phyloP scores from a whole-genome alignment of 23 red algal species.

The Gracilaria caudata region DNA sequence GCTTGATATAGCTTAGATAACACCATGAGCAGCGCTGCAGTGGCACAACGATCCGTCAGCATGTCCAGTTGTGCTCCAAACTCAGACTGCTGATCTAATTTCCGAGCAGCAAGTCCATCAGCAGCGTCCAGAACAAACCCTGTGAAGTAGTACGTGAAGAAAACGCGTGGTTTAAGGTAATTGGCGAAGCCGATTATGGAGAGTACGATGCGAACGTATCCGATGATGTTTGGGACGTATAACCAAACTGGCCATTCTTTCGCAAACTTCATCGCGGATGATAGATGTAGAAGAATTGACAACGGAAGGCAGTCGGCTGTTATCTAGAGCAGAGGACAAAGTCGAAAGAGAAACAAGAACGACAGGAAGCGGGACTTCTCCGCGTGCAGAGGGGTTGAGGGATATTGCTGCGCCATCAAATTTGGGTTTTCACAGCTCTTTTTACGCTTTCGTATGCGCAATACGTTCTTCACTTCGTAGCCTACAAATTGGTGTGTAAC shows the following conservation, averaged over 20 bases:
- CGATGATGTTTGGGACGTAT: constrained; percentile 89
- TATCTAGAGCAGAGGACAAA: too few species aligned
- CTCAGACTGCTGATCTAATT: constrained; percentile 69
- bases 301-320: too few species aligned
- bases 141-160: constrained; percentile 69
- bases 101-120: constrained; percentile 88
- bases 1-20: constrained; percentile 39
- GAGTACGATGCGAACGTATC: constrained; percentile 83
- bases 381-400: too few species aligned
- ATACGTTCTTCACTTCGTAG: too few species aligned
- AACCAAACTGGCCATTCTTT: constrained; percentile 66
- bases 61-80: constrained; percentile 91
- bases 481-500: too few species aligned
- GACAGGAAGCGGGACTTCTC: too few species aligned
- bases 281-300: neutral
- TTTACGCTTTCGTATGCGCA: too few species aligned
- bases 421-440: too few species aligned
- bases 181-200: constrained; percentile 77
- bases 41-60: constrained; percentile 88
- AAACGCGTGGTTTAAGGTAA: constrained; percentile 29
- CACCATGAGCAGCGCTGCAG: constrained; percentile 72
- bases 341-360: too few species aligned
- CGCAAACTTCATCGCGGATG: neutral
- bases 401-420: too few species aligned
- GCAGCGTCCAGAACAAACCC: constrained; percentile 91